Conservation (phyloP, 345 rosid genomes). For the Triadica sebifera region DNA sequence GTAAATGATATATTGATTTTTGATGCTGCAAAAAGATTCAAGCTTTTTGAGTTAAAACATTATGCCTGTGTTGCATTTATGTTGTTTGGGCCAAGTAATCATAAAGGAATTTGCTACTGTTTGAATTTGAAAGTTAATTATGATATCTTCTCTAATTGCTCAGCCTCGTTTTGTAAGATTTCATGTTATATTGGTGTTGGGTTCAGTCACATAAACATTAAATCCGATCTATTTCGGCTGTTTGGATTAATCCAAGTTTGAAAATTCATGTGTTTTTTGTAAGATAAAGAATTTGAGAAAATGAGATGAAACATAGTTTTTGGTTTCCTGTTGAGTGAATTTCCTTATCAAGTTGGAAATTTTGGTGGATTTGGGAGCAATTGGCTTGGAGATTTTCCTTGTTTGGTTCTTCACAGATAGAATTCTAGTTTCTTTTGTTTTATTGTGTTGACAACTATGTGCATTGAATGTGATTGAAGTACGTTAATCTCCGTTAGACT, state of each 20-base stretch:
- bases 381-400: background rate
- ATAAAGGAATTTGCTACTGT: background rate
- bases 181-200: background rate
- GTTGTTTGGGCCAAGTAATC: background rate
- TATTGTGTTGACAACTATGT: background rate
- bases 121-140: background rate
- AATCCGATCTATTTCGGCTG: background rate
- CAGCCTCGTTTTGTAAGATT: background rate
- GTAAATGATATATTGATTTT: constrained; percentile 27
- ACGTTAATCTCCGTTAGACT: background rate
- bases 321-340: too few relatives aligned
- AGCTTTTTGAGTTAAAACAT: background rate
- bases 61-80: background rate
- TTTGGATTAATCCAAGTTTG: background rate
- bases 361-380: background rate
- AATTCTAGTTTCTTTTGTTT: too few relatives aligned
- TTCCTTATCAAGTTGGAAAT: background rate
- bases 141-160: background rate
- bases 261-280: background rate
- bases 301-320: too few relatives aligned
- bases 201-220: background rate
- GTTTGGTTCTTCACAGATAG: background rate
- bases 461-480: background rate
- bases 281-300: background rate
- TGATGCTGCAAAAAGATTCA: background rate